phyloP scores from a whole-genome alignment of 2,329 filamentous ascomycete genomes.

The Pleomassaria siparia region DNA sequence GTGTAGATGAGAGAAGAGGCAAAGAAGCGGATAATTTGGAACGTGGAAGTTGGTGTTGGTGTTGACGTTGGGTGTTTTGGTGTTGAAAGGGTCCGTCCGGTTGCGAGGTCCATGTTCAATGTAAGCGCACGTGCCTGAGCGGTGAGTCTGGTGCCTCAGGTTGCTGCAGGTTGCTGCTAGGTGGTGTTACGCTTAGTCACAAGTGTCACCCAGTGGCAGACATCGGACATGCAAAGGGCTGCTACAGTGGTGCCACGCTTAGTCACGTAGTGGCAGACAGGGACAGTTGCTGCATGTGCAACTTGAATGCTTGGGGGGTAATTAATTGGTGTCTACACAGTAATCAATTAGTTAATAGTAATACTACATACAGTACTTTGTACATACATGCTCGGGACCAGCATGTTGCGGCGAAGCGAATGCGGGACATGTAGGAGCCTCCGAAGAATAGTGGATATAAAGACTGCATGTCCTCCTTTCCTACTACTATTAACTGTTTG shows the following conservation, averaged over 20 bases:
- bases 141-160: slow-evolving; percentile 1
- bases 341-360: no score
- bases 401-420: background rate
- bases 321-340: no score
- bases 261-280: background rate
- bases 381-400: background rate
- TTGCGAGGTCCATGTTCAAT: background rate
- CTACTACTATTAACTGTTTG: background rate
- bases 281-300: background rate
- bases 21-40: background rate
- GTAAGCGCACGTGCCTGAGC: background rate
- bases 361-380: no score
- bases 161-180: no score
- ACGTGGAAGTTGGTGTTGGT: slow-evolving; percentile 6
- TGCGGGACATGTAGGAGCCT: slow-evolving; percentile 1
- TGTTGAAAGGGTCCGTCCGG: no score
- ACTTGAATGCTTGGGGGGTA: no score
- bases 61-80: slow-evolving; percentile 5
- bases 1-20: slow-evolving; percentile 5
- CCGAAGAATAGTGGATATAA: background rate
- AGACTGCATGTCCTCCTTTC: background rate
- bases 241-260: no score
- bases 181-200: no score
- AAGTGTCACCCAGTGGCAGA: no score
- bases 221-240: no score